These are phyloP conservation scores for Penicillium frequentans DNA, from an alignment of 2,329 filamentous ascomycete species.

Conservation along the genomic window DNA sequence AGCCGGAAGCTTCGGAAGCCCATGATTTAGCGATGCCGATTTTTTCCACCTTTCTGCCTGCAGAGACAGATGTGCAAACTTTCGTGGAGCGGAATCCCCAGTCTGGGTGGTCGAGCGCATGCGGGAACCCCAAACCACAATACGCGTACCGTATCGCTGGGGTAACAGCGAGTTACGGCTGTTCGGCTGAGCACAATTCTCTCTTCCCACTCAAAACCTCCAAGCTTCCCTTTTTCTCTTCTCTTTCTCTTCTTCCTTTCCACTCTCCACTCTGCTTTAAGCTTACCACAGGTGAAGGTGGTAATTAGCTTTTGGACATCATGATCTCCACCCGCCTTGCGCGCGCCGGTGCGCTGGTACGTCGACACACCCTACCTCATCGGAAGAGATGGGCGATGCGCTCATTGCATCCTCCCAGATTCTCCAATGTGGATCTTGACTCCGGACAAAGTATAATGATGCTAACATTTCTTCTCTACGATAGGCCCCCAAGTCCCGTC, in stretches of 20 bases:
- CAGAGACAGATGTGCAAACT: neutral
- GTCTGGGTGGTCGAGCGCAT: neutral
- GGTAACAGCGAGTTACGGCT: conserved; percentile 41
- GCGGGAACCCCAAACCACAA: neutral
- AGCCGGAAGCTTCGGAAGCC: neutral
- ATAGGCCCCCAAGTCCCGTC: conserved; percentile 47
- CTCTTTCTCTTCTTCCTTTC: conserved; percentile 38
- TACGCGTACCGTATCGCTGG: conserved; percentile 30
- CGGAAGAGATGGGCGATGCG: conserved; percentile 6
- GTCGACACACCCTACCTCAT: conserved; percentile 23
- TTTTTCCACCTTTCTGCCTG: neutral
- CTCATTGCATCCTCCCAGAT: neutral
- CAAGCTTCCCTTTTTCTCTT: conserved; percentile 42
- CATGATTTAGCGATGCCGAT: neutral
- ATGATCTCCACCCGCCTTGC: conserved; percentile 51
- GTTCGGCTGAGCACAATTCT: conserved; percentile 37
- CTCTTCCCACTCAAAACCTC: conserved; percentile 39
- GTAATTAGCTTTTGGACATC: conserved; percentile 39
- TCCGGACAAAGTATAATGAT: neutral
- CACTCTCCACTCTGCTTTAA: conserved; percentile 34
- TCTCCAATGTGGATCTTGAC: neutral
- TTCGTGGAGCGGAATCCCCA: neutral
- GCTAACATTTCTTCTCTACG: conserved; percentile 22
- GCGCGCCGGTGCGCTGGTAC: conserved; percentile 50
- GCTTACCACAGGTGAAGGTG: conserved; percentile 35